These are phyloP conservation scores for Boletus edulis DNA, from an alignment of 768 basidiomycete species.

Conservation along the genomic window DNA sequence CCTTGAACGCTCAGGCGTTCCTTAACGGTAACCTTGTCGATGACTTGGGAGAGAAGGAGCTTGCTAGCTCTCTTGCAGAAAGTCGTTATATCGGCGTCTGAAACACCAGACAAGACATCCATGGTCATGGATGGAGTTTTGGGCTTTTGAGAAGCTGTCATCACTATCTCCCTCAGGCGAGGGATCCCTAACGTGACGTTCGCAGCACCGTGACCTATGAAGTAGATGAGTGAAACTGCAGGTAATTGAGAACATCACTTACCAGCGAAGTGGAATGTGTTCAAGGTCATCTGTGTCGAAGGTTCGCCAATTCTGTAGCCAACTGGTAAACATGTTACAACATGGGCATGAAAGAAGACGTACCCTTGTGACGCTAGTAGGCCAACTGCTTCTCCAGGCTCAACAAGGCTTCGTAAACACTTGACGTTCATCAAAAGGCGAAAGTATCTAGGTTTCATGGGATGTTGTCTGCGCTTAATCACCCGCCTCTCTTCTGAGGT, in stretches of 20 bases:
- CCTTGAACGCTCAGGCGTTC: slow-evolving; percentile 71
- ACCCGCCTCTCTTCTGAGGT: slow-evolving; percentile 37
- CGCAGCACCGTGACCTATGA: slow-evolving; percentile 93
- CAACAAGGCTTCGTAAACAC: slow-evolving; percentile 90
- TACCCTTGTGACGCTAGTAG: slow-evolving; percentile 96
- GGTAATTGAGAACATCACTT: slow-evolving; percentile 23
- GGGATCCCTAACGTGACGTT: slow-evolving; percentile 99
- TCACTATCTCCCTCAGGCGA: slow-evolving; percentile 96
- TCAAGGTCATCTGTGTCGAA: slow-evolving; percentile 99
- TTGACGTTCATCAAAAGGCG: slow-evolving; percentile 83
- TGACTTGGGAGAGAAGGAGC: slow-evolving; percentile 82
- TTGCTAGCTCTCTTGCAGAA: slow-evolving; percentile 91
- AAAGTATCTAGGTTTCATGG: slow-evolving; percentile 60
- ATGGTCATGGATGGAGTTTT: slow-evolving; percentile 98
- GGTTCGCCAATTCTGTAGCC: slow-evolving; percentile 87
- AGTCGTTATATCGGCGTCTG: slow-evolving; percentile 54
- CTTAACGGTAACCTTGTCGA: slow-evolving; percentile 78
- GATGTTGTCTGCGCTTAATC: slow-evolving; percentile 45
- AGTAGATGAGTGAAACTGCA: slow-evolving; percentile 1
- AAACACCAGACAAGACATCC: slow-evolving; percentile 53
- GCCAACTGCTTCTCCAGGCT: slow-evolving; percentile 98
- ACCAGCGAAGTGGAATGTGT: slow-evolving; percentile 99
- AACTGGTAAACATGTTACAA: slow-evolving; percentile 1
- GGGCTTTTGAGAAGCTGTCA: slow-evolving; percentile 95
- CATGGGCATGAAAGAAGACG: slow-evolving; percentile 20